These are phyloP conservation scores for Borealophlyctis nickersoniae DNA, from an alignment of 192 early-diverging fungal genomes.

Conservation along the genomic window DNA sequence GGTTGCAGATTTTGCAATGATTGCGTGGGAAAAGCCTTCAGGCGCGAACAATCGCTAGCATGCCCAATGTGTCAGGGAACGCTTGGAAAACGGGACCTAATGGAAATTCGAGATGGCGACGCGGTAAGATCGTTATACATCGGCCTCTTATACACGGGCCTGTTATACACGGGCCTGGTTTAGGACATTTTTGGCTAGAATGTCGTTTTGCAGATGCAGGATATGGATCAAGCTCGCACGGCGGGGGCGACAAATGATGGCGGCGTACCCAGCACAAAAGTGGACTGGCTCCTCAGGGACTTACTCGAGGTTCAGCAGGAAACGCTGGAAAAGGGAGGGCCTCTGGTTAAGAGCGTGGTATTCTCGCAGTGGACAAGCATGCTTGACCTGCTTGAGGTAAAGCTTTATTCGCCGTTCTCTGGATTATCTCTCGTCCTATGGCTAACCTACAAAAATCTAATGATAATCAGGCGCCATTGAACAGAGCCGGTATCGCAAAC, in stretches of 20 bases:
- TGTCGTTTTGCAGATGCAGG: conserved; percentile 2
- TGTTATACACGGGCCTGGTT: no score
- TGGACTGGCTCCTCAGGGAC: conserved; percentile 38
- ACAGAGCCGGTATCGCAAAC: conserved; percentile 33
- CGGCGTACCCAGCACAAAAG: conserved; percentile 45
- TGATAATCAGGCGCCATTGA: conserved; percentile 23
- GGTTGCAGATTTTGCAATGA: conserved; percentile 33
- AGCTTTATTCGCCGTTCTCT: neutral
- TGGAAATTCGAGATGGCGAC: conserved; percentile 49
- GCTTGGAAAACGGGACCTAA: conserved; percentile 34
- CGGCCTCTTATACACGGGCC: neutral
- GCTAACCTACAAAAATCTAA: no score
- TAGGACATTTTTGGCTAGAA: no score
- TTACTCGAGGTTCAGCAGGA: conserved; percentile 26
- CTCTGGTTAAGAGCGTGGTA: conserved; percentile 71
- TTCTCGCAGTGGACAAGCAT: conserved; percentile 90
- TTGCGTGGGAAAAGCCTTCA: conserved; percentile 19
- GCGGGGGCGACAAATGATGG: neutral
- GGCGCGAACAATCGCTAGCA: neutral
- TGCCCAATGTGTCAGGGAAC: conserved; percentile 44
- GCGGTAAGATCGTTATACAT: conserved; percentile 3
- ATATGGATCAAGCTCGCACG: conserved; percentile 8
- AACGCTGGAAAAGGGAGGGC: conserved; percentile 4
- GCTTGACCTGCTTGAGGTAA: conserved; percentile 42
- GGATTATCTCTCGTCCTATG: conserved; percentile 14